Base-by-base conservation (phyloP, 768 basidiomycete species). In the Tephrocybe sp. region DNA sequence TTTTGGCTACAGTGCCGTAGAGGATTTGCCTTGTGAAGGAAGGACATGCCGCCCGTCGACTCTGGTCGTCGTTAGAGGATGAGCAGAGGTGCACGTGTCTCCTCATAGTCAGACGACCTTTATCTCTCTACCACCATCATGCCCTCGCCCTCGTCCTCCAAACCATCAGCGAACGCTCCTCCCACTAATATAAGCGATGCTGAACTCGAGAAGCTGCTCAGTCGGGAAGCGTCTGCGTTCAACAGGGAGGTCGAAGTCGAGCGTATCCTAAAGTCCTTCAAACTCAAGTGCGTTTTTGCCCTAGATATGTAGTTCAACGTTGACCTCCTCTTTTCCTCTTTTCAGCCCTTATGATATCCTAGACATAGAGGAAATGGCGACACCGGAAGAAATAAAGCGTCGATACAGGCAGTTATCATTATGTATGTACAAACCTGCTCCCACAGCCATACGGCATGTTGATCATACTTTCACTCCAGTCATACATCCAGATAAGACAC, bases 401-500 rank as follows among this genome's bases (percentile, higher is more conserved):
- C 88, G 84, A 68, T 93, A 90, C 68, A 81, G 84, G 55, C 88
- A 93, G 60, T 68, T 93, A 62, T 93, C 91, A 58, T 77, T 93
- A 38, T 88, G 91, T 93, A 70, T 70, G 86, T 73, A 54, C 34
- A 34, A 30, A 47, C 45, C 53, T 18, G 30, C n/a, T 30, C 28
- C 28, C 23, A 45, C 51, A 30, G 33, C 36, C 10, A 41, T 15
- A 23, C 8, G 32, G 25, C 44, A 48, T 15, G 48, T 8, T 15
- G 3, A 45, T 55, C 10, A 45, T 45, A 55, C 20, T 25, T 38
- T 25, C 26, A 53, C 28, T 50, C 55, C 66, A 93, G 91, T 97
- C 70, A 98, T 99, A 63, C 97, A 99, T 78, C 97, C 97, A 55
- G 97, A 99, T 77, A 99, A 98, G 79, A 88, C 89, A 61, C 75